Evolutionary conservation across 2,329 filamentous ascomycete genomes (phyloP), one percentile per base, ranked within the genome.

Genomic region (Pleurostoma richardsiae): DNA sequence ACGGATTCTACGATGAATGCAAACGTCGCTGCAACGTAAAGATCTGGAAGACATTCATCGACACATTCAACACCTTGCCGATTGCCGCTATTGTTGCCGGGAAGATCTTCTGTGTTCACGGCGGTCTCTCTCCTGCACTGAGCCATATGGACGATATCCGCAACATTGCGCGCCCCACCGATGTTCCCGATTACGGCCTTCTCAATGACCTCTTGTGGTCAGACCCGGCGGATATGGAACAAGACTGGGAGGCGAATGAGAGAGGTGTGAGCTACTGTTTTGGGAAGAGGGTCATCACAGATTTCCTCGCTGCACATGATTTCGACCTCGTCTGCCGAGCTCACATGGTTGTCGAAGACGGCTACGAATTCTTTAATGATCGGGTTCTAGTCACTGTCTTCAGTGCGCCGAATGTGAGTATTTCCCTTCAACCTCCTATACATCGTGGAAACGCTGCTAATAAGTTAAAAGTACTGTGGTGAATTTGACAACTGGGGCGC

Each of bases 401-500:
- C 65, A 96, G 90, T 53, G 94, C 94, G 43, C 94, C 94, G 29
- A 99, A 99, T 61, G 90, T 95, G 74, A 79, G 89, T 79, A n/a
- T 11, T 36, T 41, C 10, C 4, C 30, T 30, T 26, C 5, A 2
- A n/a, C 49, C 4, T 27, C 29, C 40, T 29, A 29, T 40, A 11
- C n/a, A 28, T 30, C 7, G 19, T 27, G 10, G 7, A 43, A 41
- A 38, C 29, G 10, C 28, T 38, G 29, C 46, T 59, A 54, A 63
- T 65, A 54, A 58, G 49, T 27, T 39, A 33, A 36, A 54, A 95
- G 88, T 97, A 99, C 62, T 99, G 94, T 59, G 94, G 94, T 55
- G 94, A 99, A 67, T 99, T 99, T 56, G 94, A 99, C 64, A 99
- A 99, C 54, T 97, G 94, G 90, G 94, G 94, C 26, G 94, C 94